Conservation (phyloP, 108 stramenopile species). For the Cyclotella atomus region DNA sequence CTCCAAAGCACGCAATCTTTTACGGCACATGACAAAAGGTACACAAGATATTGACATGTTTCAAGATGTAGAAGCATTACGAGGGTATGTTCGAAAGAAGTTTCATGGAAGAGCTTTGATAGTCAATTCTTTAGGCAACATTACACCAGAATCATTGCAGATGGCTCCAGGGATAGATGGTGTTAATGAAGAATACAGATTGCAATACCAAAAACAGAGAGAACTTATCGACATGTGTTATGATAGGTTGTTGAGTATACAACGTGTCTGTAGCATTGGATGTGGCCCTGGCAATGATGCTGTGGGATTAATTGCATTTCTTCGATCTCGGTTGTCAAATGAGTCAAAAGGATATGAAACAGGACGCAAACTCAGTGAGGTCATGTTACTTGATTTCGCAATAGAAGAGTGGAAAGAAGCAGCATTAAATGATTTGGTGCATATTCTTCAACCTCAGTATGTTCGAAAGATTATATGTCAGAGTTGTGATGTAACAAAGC, state of each 20-base stretch:
- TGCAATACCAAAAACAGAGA: constrained; percentile 8
- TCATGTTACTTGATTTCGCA: constrained; percentile 67
- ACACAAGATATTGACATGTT: constrained; percentile 69
- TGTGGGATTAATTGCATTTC: constrained; percentile 57
- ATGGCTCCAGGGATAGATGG: not conserved
- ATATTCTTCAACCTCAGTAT: constrained; percentile 41
- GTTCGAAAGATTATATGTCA: constrained; percentile 35
- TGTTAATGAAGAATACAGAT: not conserved
- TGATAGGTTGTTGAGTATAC: constrained; percentile 34
- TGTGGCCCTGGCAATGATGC: constrained; percentile 82
- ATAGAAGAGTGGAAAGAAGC: constrained; percentile 68
- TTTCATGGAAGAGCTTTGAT: constrained; percentile 75
- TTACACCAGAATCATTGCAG: constrained; percentile 29
- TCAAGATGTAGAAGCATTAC: constrained; percentile 61
- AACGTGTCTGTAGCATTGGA: constrained; percentile 60
- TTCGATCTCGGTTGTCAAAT: constrained; percentile 16
- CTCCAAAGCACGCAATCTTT: constrained; percentile 45
- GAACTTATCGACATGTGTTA: constrained; percentile 37
- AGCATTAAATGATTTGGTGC: constrained; percentile 54
- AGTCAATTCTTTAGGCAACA: constrained; percentile 51
- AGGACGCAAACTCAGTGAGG: constrained; percentile 20
- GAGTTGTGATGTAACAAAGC: constrained; percentile 56
- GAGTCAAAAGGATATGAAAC: not conserved
- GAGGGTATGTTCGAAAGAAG: constrained; percentile 79
- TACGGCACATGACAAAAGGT: constrained; percentile 82